A percentile compares a stretch with the other conserved stretches of the same genome.
Conservation (phyloP, 768 basidiomycete genomes). For the Trametes cubensis region DNA sequence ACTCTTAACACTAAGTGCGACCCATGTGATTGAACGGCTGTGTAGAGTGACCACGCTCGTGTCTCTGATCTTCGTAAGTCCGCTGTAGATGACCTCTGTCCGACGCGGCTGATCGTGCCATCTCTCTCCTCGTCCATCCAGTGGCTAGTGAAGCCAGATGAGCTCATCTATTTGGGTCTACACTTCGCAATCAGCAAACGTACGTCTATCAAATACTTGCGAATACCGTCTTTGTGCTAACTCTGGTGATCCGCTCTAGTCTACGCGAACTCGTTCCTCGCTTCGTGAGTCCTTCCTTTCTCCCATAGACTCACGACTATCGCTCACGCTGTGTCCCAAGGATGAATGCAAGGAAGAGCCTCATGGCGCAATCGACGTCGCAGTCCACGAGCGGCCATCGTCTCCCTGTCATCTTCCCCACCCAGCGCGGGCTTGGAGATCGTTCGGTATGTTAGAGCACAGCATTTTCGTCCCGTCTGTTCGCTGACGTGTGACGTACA, state of each 20-base stretch:
- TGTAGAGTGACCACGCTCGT: constrained; percentile 28
- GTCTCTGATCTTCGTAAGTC: constrained; percentile 32
- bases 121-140: neutral
- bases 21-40: neutral
- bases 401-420: constrained; percentile 22
- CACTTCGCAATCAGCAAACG: constrained; percentile 36
- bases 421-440: constrained; percentile 7
- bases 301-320: neutral
- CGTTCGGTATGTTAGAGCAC: neutral
- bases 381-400: constrained; percentile 15
- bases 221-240: no score
- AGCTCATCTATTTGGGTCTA: constrained; percentile 32
- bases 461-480: neutral
- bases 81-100: neutral
- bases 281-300: constrained; percentile 25
- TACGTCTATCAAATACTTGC: constrained; percentile 14
- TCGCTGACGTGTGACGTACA: neutral
- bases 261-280: constrained; percentile 34
- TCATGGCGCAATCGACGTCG: constrained; percentile 20
- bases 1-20: no score
- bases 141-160: constrained; percentile 32
- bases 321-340: constrained; percentile 7
- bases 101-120: neutral
- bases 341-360: constrained; percentile 30
- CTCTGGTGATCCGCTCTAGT: constrained; percentile 19